These are phyloP conservation scores for Arthrobotrys sphaeroides DNA, from an alignment of 2,329 filamentous ascomycete species.

Conservation along the genomic window DNA sequence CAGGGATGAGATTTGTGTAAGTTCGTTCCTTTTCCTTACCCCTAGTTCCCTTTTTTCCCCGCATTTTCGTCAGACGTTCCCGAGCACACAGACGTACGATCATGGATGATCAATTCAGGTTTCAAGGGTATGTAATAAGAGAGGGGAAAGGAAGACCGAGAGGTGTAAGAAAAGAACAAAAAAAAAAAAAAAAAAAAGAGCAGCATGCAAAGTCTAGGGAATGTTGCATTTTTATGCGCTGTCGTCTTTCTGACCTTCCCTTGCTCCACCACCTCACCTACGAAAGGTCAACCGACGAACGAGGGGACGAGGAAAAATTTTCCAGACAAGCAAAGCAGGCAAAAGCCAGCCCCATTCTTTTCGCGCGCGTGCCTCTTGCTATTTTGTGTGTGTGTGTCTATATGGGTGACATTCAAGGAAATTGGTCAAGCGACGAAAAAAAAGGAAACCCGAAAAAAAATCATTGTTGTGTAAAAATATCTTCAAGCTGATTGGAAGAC, in stretches of 20 bases:
- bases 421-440: conserved; percentile 8
- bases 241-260: background rate
- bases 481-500: conserved; percentile 20
- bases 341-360: conserved; percentile 2
- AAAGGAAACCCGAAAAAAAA: background rate
- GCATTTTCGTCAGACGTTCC: conserved; percentile 55
- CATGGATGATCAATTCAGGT: conserved; percentile 15
- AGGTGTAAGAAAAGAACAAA: background rate
- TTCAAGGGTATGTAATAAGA: conserved; percentile 7
- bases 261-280: conserved; percentile 5
- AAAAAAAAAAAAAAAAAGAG: background rate
- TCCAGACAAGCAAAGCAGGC: conserved; percentile 3
- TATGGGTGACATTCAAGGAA: conserved; percentile 5
- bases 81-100: conserved; percentile 40
- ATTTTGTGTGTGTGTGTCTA: background rate
- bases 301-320: conserved; percentile 10
- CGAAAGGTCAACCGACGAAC: conserved; percentile 8
- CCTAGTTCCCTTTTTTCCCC: conserved; percentile 36
- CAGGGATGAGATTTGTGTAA: conserved; percentile 55
- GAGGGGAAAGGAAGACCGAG: no score
- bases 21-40: conserved; percentile 2
- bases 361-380: conserved; percentile 9
- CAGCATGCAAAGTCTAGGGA: conserved; percentile 13
- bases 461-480: conserved; percentile 18
- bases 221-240: conserved; percentile 51